These are phyloP conservation scores for Bipolaris oryzae DNA, from an alignment of 2,329 filamentous ascomycete species.

Conservation along the genomic window DNA sequence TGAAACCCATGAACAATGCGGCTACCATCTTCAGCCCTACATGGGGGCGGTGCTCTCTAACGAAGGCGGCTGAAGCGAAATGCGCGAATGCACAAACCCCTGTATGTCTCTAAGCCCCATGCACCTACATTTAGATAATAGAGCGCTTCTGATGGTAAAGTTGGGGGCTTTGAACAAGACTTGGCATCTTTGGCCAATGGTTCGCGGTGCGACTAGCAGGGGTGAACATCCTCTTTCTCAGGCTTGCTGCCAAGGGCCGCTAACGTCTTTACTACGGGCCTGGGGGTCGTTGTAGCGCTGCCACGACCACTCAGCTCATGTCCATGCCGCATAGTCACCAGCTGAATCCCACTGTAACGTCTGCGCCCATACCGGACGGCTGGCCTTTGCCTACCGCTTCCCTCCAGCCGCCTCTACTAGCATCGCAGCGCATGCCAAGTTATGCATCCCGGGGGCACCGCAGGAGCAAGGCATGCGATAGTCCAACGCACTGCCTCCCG, in stretches of 20 bases:
- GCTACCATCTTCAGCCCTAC: slow-evolving; percentile 18
- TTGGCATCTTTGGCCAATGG: slow-evolving; percentile 17
- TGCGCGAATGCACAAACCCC: slow-evolving; percentile 13
- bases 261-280: slow-evolving; percentile 2
- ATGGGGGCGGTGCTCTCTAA: slow-evolving; percentile 16
- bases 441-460: slow-evolving; percentile 1
- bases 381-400: neutral
- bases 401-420: neutral
- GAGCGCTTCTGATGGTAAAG: slow-evolving; percentile 22
- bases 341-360: slow-evolving; percentile 16
- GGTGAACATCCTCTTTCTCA: slow-evolving; percentile 15
- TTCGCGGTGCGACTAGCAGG: slow-evolving; percentile 14
- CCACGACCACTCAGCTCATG: slow-evolving; percentile 14
- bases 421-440: slow-evolving; percentile 17
- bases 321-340: slow-evolving; percentile 17
- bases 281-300: slow-evolving; percentile 7
- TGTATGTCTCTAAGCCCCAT: slow-evolving; percentile 10
- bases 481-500: slow-evolving; percentile 19
- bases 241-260: slow-evolving; percentile 23
- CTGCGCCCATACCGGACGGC: slow-evolving; percentile 12
- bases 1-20: slow-evolving; percentile 17
- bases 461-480: slow-evolving; percentile 18
- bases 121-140: slow-evolving; percentile 29
- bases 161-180: slow-evolving; percentile 13
- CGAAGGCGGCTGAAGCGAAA: slow-evolving; percentile 16